These are phyloP conservation scores for Pestalotiopsis sp. DNA, from an alignment of 2,329 filamentous ascomycete genomes.

Conservation along the genomic window DNA sequence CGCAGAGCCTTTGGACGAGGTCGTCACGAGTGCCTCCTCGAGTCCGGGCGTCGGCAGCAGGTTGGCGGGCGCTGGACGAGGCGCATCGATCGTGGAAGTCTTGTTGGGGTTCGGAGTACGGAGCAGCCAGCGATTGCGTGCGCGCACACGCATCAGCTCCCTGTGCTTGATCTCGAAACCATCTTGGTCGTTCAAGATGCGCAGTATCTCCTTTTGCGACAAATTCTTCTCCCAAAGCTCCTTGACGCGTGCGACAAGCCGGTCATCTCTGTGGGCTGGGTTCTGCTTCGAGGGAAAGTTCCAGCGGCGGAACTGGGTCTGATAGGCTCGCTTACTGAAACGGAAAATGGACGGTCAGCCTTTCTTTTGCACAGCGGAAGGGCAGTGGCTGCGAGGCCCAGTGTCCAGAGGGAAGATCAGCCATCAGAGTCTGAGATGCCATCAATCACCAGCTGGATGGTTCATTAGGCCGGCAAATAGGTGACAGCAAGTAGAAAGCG, in stretches of 20 bases:
- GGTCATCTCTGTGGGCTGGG: conserved; percentile 70
- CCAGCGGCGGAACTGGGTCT: conserved; percentile 79
- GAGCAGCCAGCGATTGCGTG: conserved; percentile 70
- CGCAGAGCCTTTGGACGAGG: conserved; percentile 37
- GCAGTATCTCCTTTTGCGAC: conserved; percentile 73
- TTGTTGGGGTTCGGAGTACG: conserved; percentile 60
- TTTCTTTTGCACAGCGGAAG: not conserved
- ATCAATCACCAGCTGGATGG: not conserved
- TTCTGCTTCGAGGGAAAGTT: conserved; percentile 76
- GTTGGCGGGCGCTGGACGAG: not conserved
- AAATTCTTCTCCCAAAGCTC: conserved; percentile 80
- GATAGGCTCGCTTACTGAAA: conserved; percentile 73
- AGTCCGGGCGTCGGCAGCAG: not conserved
- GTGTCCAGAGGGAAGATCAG: not conserved
- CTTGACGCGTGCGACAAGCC: conserved; percentile 69
- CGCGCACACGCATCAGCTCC: conserved; percentile 71
- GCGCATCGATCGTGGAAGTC: not conserved
- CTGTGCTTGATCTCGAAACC: conserved; percentile 74
- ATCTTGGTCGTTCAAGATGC: conserved; percentile 67
- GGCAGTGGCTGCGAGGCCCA: not conserved
- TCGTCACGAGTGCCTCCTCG: not conserved
- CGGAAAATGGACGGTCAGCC: not conserved
- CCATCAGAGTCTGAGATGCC: not conserved
- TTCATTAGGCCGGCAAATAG: too few species aligned
- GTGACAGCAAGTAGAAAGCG: not conserved